These are phyloP conservation scores for Candida nemodendra DNA, from an alignment of 805 yeast genomes.

Conservation along the genomic window DNA sequence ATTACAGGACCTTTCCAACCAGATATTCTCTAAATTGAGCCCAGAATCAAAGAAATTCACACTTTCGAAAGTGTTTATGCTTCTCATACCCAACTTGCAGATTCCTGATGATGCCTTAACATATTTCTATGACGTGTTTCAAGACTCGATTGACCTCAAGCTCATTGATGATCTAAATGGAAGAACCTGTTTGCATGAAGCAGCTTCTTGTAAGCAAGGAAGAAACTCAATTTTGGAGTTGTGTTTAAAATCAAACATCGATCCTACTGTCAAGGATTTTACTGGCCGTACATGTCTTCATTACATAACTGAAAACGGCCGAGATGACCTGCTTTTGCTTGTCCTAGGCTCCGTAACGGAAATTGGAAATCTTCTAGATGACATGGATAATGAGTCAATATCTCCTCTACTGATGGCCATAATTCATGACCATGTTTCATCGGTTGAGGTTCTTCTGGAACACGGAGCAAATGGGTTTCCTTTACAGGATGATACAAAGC, in stretches of 20 bases:
- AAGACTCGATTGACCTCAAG: slow-evolving; percentile 56
- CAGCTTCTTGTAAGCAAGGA: slow-evolving; percentile 33
- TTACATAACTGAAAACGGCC: slow-evolving; percentile 70
- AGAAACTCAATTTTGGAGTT: slow-evolving; percentile 28
- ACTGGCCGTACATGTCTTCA: slow-evolving; percentile 84
- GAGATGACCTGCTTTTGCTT: slow-evolving; percentile 39
- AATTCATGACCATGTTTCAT: slow-evolving; percentile 57
- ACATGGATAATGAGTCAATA: slow-evolving; percentile 69
- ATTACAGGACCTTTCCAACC: slow-evolving; percentile 38
- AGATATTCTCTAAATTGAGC: slow-evolving; percentile 44
- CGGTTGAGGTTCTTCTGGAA: slow-evolving; percentile 48
- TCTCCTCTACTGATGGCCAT: slow-evolving; percentile 83
- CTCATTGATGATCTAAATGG: slow-evolving; percentile 71
- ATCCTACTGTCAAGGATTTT: slow-evolving; percentile 48
- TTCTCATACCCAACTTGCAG: slow-evolving; percentile 61
- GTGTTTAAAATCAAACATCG: slow-evolving; percentile 25
- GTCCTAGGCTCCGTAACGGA: slow-evolving; percentile 35
- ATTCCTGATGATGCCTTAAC: slow-evolving; percentile 62
- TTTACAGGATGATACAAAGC: slow-evolving; percentile 45
- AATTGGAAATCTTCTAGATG: slow-evolving; percentile 37
- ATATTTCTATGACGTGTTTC: slow-evolving; percentile 47
- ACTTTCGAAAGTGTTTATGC: slow-evolving; percentile 68
- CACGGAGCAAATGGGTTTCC: slow-evolving; percentile 52
- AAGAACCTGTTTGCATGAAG: slow-evolving; percentile 76
- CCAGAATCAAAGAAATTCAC: slow-evolving; percentile 41